These are phyloP conservation scores for Blastobotrys aristatus DNA, from an alignment of 1,139 yeast species.

Conservation along the genomic window DNA sequence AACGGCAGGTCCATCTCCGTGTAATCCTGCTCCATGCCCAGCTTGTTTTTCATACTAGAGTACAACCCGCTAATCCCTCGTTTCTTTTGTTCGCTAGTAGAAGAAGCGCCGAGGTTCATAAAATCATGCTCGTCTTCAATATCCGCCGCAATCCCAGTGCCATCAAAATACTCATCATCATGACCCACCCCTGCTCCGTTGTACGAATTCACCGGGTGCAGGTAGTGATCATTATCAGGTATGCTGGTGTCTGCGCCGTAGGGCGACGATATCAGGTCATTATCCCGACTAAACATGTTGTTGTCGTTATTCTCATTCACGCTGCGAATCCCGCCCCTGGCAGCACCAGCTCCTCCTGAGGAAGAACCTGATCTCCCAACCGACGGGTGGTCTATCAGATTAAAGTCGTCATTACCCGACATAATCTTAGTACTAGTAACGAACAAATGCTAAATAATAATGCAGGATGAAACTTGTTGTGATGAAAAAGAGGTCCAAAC, in stretches of 20 bases:
- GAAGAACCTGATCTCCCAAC: constrained; percentile 8
- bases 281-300: constrained; percentile 1
- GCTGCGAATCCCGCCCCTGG: not conserved
- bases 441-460: too few species aligned
- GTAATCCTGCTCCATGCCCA: constrained; percentile 28
- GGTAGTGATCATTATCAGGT: constrained; percentile 9
- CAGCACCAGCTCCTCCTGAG: not conserved
- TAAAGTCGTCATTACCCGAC: constrained; percentile 12
- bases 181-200: constrained; percentile 12
- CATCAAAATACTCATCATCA: constrained; percentile 20
- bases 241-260: constrained; percentile 12
- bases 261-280: constrained; percentile 9
- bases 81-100: constrained; percentile 11
- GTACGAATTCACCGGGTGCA: constrained; percentile 17
- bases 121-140: constrained; percentile 15
- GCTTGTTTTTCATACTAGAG: constrained; percentile 27
- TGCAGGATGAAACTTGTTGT: not conserved
- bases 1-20: constrained; percentile 35
- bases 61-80: constrained; percentile 29
- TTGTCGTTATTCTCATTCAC: not conserved
- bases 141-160: constrained; percentile 23
- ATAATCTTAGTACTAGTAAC: constrained; percentile 1
- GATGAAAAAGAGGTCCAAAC: too few species aligned
- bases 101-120: constrained; percentile 8
- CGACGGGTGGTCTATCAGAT: constrained; percentile 24